Evolutionary conservation across 176 grass and related monocot genomes (phyloP).

Genomic region (Carex parvula): DNA sequence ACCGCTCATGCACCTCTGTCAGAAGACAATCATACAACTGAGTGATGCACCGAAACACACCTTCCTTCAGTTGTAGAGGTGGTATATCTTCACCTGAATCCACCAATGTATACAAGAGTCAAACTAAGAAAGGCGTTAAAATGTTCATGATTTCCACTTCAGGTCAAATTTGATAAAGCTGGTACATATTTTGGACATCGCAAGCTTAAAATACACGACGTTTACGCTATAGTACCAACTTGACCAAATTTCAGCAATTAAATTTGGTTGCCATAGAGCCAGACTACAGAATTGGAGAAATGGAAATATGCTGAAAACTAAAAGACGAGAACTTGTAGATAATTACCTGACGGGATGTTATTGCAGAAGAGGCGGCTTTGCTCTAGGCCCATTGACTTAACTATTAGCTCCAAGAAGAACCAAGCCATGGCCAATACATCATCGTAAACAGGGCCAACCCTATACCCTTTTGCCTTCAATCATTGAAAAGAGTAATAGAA

Average conservation of each 20-base stretch:
- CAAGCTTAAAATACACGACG: background rate
- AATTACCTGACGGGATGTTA: constrained; percentile 83
- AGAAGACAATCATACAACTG: constrained; percentile 98
- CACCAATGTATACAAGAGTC: constrained; percentile 1
- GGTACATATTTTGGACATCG: background rate
- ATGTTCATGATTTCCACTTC: background rate
- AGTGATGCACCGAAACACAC: constrained; percentile 90
- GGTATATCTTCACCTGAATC: constrained; percentile 87
- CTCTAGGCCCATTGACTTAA: constrained; percentile 97
- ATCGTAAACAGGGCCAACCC: constrained; percentile 99
- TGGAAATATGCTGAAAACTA: background rate
- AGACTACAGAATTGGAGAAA: background rate
- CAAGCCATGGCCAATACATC: constrained; percentile 99
- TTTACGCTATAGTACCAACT: background rate
- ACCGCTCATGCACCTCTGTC: constrained; percentile 97
- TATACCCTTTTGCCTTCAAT: constrained; percentile 95
- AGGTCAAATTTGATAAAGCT: background rate
- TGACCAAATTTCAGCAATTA: background rate
- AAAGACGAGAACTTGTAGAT: background rate
- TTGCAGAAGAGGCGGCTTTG: constrained; percentile 88
- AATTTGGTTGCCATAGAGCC: background rate
- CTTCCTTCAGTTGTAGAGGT: constrained; percentile 93
- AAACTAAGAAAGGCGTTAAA: background rate
- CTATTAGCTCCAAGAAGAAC: constrained; percentile 99
- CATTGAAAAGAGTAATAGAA: constrained; percentile 11